phyloP scores from a whole-genome alignment of 352 stramenopile species.

The Hyaloperonospora brassicae region DNA sequence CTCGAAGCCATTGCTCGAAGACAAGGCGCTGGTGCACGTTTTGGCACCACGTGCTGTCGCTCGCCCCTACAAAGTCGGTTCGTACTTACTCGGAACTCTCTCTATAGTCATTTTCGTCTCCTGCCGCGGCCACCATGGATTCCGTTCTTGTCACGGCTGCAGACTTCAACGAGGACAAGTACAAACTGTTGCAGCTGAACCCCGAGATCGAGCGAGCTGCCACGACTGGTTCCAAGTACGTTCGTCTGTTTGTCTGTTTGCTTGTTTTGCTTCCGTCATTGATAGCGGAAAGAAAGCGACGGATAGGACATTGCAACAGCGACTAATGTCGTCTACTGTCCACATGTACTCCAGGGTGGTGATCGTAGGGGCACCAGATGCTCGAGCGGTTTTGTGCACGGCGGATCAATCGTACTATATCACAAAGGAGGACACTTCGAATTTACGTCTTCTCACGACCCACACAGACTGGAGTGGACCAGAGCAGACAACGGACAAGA shows the following conservation, averaged over 20 bases:
- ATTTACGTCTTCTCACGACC: constrained; percentile 60
- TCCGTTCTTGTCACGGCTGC: constrained; percentile 41
- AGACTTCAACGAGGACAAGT: constrained; percentile 50
- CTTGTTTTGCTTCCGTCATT: background rate
- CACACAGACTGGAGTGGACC: constrained; percentile 41
- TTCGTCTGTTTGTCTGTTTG: background rate
- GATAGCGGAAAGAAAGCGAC: background rate
- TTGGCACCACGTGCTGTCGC: too few relatives aligned
- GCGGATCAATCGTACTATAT: constrained; percentile 60
- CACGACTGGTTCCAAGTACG: constrained; percentile 36
- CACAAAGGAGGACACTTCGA: constrained; percentile 77
- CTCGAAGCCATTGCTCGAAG: background rate
- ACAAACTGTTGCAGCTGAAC: constrained; percentile 55
- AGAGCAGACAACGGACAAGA: constrained; percentile 16
- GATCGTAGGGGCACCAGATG: constrained; percentile 45
- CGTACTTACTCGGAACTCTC: constrained; percentile 13
- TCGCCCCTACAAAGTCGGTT: too few relatives aligned
- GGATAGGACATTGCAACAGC: constrained; percentile 7
- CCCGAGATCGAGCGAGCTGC: constrained; percentile 56
- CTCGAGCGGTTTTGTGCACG: constrained; percentile 69
- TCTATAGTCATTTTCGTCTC: constrained; percentile 1
- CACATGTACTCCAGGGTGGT: constrained; percentile 31
- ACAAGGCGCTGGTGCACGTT: too few relatives aligned
- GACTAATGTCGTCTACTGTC: background rate
- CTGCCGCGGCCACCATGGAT: constrained; percentile 11